Evolutionary conservation across 2,329 filamentous ascomycete genomes (phyloP), one percentile per base, ranked within the genome.

Genomic region (Cryphonectria radicalis): DNA sequence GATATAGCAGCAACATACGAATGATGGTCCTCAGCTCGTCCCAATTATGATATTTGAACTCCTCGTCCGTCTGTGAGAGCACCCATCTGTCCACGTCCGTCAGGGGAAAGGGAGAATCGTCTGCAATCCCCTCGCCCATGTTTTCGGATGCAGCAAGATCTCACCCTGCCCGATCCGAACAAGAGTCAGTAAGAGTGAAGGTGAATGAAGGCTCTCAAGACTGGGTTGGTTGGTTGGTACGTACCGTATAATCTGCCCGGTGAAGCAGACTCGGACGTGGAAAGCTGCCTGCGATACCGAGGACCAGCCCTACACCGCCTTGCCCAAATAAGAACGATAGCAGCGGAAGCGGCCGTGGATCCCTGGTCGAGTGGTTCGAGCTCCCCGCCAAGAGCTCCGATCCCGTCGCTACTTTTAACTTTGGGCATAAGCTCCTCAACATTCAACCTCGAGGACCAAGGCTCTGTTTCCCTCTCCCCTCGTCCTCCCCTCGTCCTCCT

Each of bases 1-100:
- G 10, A n/a, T 43, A 40, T 1, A 11, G 32, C 50, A 37, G 28
- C 28, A 28, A 74, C 85, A 76, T 79, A 90, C 89, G 82, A 74
- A 94, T 90, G 70, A 96, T 88, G 13, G 87, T 82, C 78, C 87
- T 89, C 73, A 96, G 86, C 70, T 92, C 86, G 17, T 89, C 85
- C 95, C 95, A 98, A 64, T 88, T 86, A 80, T 95, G 90, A 62
- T 86, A 86, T 73, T 85, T 82, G 79, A 92, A 97, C 65, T 92
- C 86, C 28, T 90, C 87, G 77, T 98, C 94, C 0, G 88, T 89
- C 74, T 87, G 84, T 42, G 88, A 87, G 22, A 91, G 80, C 50
- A 90, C 82, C 84, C 84, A 87, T 78, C 81, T 86, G 78, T 91
- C 89, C 57, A 84, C 80, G 2, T 87, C 87, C 0, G 88, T 90